Conservation (phyloP, 768 basidiomycete genomes). For the Boletus reticuloceps region DNA sequence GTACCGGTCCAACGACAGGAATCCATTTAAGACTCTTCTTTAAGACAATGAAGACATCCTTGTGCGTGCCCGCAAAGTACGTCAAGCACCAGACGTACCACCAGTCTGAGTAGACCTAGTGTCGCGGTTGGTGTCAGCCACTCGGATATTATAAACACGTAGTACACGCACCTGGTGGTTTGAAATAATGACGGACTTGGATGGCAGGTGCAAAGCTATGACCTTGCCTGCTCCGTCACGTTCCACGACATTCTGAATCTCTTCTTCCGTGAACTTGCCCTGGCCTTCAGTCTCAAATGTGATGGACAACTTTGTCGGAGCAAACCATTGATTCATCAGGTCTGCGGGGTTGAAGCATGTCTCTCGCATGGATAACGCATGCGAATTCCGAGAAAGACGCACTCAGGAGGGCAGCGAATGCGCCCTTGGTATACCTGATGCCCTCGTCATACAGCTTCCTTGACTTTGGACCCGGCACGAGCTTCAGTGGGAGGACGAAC, state of each 20-base stretch:
- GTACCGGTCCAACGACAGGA: conserved; percentile 86
- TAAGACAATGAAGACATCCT: conserved; percentile 83
- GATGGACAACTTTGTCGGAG: conserved; percentile 67
- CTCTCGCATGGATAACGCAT: not conserved
- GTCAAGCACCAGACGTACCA: conserved; percentile 86
- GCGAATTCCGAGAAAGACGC: conserved; percentile 27
- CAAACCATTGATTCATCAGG: conserved; percentile 78
- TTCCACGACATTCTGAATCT: conserved; percentile 55
- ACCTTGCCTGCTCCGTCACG: conserved; percentile 57
- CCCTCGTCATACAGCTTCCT: conserved; percentile 61
- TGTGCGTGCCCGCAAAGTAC: conserved; percentile 67
- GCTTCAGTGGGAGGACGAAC: conserved; percentile 62
- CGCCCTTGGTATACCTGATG: conserved; percentile 78
- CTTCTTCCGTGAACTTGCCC: conserved; percentile 59
- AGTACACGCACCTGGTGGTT: conserved; percentile 79
- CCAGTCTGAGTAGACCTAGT: conserved; percentile 76
- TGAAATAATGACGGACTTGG: conserved; percentile 78
- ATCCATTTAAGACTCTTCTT: conserved; percentile 88
- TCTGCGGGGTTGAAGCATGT: conserved; percentile 41
- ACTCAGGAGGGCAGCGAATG: conserved; percentile 77
- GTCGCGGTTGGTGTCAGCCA: conserved; percentile 2
- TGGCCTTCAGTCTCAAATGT: conserved; percentile 72
- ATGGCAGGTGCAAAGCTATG: conserved; percentile 64
- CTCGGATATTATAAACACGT: not conserved
- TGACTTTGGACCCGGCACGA: conserved; percentile 59